These are phyloP conservation scores for Erodium moschatum DNA, from an alignment of 441 rosid genomes.

Conservation along the genomic window DNA sequence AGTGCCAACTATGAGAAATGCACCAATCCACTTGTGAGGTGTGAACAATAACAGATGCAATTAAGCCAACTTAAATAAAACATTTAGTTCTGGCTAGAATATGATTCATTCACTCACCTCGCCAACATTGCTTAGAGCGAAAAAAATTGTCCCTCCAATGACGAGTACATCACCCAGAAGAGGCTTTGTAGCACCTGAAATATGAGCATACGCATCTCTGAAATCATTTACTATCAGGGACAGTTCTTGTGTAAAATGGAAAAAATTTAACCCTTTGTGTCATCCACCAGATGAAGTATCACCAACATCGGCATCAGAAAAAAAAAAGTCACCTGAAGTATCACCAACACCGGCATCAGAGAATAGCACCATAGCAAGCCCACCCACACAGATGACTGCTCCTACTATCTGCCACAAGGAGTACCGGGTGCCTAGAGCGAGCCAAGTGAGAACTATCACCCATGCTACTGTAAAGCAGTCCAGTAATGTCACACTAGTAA, in stretches of 20 bases:
- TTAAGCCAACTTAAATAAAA: too few relatives aligned
- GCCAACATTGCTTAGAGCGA: conserved; percentile 51
- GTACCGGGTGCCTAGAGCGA: conserved; percentile 45
- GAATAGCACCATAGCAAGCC: conserved; percentile 51
- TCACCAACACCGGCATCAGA: conserved; percentile 54
- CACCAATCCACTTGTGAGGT: too few relatives aligned
- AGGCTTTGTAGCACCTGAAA: conserved; percentile 49
- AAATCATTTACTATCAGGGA: neutral
- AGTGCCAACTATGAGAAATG: too few relatives aligned
- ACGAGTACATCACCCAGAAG: conserved; percentile 52
- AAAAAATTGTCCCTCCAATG: conserved; percentile 42
- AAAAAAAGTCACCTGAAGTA: conserved; percentile 36
- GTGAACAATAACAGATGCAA: too few relatives aligned
- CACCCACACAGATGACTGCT: conserved; percentile 40
- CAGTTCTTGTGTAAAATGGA: neutral
- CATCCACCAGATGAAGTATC: too few relatives aligned
- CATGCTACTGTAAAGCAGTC: conserved; percentile 51
- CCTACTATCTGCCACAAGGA: conserved; percentile 50
- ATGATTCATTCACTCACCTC: conserved; percentile 34
- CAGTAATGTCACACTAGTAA: conserved; percentile 55
- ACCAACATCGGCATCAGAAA: too few relatives aligned
- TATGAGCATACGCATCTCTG: too few relatives aligned
- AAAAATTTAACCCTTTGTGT: neutral
- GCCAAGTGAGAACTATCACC: conserved; percentile 48
- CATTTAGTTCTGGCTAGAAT: too few relatives aligned